These are phyloP conservation scores for Fusarium neocosmosporiellum DNA, from an alignment of 2,329 filamentous ascomycete species.

Conservation along the genomic window DNA sequence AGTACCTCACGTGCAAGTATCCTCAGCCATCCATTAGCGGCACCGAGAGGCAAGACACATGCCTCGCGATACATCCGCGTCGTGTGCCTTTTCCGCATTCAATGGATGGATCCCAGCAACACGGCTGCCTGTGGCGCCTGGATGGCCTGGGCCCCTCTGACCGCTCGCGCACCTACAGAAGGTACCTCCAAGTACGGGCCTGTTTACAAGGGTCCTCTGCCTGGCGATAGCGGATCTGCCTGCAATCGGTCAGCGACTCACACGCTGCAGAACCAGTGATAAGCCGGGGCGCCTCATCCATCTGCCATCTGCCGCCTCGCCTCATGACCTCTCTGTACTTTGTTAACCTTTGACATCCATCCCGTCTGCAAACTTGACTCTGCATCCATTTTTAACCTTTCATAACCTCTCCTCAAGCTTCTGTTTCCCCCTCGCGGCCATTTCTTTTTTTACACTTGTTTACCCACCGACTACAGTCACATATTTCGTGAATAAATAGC, in stretches of 20 bases:
- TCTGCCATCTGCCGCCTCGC: conserved; percentile 40
- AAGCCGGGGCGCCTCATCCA: conserved; percentile 39
- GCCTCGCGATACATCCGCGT: conserved; percentile 23
- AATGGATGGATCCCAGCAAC: too few species aligned
- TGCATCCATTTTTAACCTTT: conserved; percentile 32
- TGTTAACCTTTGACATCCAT: conserved; percentile 21
- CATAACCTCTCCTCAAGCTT: conserved; percentile 9
- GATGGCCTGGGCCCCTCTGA: conserved; percentile 34
- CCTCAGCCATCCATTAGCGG: background rate
- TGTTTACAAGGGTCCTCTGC: conserved; percentile 32
- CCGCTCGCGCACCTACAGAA: conserved; percentile 22
- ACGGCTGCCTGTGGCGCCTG: conserved; percentile 36
- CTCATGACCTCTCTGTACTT: conserved; percentile 42
- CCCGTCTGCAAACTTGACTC: conserved; percentile 27
- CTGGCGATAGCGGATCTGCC: conserved; percentile 35
- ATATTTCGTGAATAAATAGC: conserved; percentile 5
- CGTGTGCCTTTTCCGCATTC: conserved; percentile 33
- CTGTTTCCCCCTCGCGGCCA: conserved; percentile 12
- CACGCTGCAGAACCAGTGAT: conserved; percentile 35
- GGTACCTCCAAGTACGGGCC: conserved; percentile 16
- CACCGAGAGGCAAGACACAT: background rate
- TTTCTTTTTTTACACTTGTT: conserved; percentile 7
- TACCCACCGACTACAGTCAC: background rate
- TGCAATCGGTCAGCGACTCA: conserved; percentile 43
- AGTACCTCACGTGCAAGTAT: conserved; percentile 38